Evolutionary conservation across 1,284 basidiomycete genomes (phyloP).

Genomic region (Tylopilus sp.): DNA sequence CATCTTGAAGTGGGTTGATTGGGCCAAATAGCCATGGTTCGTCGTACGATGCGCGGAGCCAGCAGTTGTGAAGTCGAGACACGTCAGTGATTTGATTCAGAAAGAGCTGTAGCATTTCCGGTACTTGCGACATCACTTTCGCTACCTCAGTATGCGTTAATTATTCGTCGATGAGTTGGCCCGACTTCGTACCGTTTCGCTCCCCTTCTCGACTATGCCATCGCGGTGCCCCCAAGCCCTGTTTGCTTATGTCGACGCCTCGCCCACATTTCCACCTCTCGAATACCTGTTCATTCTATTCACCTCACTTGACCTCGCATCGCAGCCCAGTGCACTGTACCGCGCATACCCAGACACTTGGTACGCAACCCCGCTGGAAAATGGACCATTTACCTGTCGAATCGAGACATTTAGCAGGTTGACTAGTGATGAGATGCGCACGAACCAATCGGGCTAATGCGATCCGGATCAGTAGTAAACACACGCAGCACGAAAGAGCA

Average conservation of each 20-base stretch:
- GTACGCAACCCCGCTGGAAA: slow-evolving; percentile 76
- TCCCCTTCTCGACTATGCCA: too few relatives aligned
- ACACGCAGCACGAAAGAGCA: not conserved
- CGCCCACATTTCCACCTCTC: not conserved
- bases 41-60: too few relatives aligned
- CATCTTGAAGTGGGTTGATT: too few relatives aligned
- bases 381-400: slow-evolving; percentile 81
- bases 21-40: too few relatives aligned
- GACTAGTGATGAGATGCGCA: slow-evolving; percentile 67
- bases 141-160: too few relatives aligned
- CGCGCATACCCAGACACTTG: slow-evolving; percentile 60
- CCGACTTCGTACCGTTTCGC: too few relatives aligned
- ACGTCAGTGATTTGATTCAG: too few relatives aligned
- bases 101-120: too few relatives aligned
- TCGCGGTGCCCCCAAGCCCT: not conserved
- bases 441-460: slow-evolving; percentile 66
- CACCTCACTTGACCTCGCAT: slow-evolving; percentile 31
- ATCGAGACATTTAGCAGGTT: slow-evolving; percentile 75
- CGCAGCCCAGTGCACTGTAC: slow-evolving; percentile 55
- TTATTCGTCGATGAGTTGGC: too few relatives aligned
- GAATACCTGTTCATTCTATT: not conserved
- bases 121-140: too few relatives aligned
- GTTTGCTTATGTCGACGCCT: not conserved
- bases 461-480: slow-evolving; percentile 1
- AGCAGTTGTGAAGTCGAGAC: too few relatives aligned